Conservation (phyloP, 2,329 filamentous ascomycete species). For the Arthroderma sp. region DNA sequence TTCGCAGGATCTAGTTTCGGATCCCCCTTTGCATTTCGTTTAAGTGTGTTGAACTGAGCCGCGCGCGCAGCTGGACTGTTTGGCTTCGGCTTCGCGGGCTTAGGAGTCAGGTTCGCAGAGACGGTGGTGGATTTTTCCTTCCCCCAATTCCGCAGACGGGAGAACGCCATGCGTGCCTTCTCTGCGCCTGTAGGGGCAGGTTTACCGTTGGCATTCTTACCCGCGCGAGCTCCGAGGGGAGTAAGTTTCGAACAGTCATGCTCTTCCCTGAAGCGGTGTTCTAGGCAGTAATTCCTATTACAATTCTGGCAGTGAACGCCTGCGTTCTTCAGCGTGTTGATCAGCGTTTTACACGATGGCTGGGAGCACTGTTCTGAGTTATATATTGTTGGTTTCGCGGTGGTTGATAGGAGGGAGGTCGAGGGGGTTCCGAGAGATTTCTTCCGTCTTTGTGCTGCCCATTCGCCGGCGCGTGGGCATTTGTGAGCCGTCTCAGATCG, state of each 20-base stretch:
- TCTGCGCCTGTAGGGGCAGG: constrained; percentile 39
- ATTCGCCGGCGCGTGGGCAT: constrained; percentile 47
- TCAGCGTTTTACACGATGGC: constrained; percentile 37
- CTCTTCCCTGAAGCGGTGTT: constrained; percentile 45
- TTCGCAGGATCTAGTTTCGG: constrained; percentile 67
- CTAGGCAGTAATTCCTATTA: constrained; percentile 38
- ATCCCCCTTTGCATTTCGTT: constrained; percentile 82
- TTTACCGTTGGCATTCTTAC: background rate
- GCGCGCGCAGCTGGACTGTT: constrained; percentile 50
- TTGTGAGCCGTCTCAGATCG: constrained; percentile 72
- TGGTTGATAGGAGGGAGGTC: constrained; percentile 17
- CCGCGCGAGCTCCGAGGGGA: constrained; percentile 42
- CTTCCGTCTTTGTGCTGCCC: constrained; percentile 39
- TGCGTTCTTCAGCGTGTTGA: constrained; percentile 38
- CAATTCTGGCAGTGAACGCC: constrained; percentile 39
- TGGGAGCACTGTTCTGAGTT: constrained; percentile 40
- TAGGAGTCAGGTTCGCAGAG: constrained; percentile 50
- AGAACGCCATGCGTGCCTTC: constrained; percentile 60
- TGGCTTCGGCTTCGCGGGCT: constrained; percentile 52
- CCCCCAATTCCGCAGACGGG: constrained; percentile 68
- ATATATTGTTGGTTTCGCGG: constrained; percentile 41
- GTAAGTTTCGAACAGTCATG: constrained; percentile 70
- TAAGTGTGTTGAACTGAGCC: constrained; percentile 61
- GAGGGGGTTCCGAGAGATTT: constrained; percentile 16
- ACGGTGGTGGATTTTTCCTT: constrained; percentile 54